Evolutionary conservation across 495 filamentous ascomycete species (phyloP).

Genomic region (Neurospora tetraspora): DNA sequence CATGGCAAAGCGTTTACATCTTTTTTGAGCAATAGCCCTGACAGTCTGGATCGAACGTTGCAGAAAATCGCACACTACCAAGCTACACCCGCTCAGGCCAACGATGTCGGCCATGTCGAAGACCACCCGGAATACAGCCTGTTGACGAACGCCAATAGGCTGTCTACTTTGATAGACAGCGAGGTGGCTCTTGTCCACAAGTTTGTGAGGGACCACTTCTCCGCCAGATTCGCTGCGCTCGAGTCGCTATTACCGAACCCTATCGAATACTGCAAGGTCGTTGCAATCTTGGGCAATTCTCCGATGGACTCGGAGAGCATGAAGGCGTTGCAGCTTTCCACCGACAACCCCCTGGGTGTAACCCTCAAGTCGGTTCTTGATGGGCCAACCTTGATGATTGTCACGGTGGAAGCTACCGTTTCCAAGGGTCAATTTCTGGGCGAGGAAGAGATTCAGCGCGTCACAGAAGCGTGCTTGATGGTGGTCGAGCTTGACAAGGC

Average conservation of each 20-base stretch:
- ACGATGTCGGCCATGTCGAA: conserved; percentile 64
- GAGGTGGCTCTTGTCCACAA: conserved; percentile 93
- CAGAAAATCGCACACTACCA: conserved; percentile 73
- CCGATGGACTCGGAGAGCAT: conserved; percentile 79
- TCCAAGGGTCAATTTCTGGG: conserved; percentile 71
- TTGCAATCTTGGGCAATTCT: conserved; percentile 86
- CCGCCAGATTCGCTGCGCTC: conserved; percentile 87
- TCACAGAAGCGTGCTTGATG: conserved; percentile 76
- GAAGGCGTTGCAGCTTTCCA: conserved; percentile 57
- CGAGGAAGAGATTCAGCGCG: conserved; percentile 60
- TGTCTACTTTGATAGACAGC: conserved; percentile 81
- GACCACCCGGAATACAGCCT: conserved; percentile 82
- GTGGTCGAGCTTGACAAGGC: conserved; percentile 78
- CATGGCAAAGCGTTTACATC: conserved; percentile 39
- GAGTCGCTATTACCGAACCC: conserved; percentile 87
- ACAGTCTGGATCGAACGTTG: conserved; percentile 40
- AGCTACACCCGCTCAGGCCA: conserved; percentile 52
- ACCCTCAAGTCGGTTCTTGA: conserved; percentile 73
- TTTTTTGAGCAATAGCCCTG: conserved; percentile 43
- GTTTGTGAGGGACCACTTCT: conserved; percentile 91
- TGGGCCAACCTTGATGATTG: conserved; percentile 85
- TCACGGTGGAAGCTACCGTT: conserved; percentile 89
- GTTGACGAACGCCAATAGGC: conserved; percentile 69
- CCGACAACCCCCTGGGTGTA: conserved; percentile 64
- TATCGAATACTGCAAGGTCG: conserved; percentile 90